phyloP scores from a whole-genome alignment of 192 early-diverging fungal genomes.

The Martensiomyces pterosporus region DNA sequence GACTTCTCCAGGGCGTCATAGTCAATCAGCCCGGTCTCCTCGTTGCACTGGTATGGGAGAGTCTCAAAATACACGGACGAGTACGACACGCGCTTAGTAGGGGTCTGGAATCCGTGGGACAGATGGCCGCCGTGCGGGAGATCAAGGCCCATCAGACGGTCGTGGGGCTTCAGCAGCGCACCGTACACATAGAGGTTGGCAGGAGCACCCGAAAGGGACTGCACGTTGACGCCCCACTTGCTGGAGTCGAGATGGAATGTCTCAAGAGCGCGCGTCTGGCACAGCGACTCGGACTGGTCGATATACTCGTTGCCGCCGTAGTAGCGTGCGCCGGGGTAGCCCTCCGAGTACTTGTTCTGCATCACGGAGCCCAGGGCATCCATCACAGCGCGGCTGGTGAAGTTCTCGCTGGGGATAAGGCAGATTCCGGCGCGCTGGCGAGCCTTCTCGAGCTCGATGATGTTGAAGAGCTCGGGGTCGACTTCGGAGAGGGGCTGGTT shows the following conservation, averaged over 20 bases:
- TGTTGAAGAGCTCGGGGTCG: conserved; percentile 90
- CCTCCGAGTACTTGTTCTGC: conserved; percentile 99
- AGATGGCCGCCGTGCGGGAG: conserved; percentile 97
- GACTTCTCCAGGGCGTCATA: conserved; percentile 82
- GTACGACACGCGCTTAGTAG: conserved; percentile 93
- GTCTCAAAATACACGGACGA: conserved; percentile 97
- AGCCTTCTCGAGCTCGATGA: conserved; percentile 93
- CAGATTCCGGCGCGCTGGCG: conserved; percentile 90
- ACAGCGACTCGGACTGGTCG: conserved; percentile 88
- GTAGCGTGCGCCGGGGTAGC: conserved; percentile 94
- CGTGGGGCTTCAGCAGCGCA: conserved; percentile 93
- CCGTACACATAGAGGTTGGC: conserved; percentile 97
- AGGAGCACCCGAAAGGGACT: conserved; percentile 91
- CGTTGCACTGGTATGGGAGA: conserved; percentile 89
- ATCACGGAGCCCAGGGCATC: conserved; percentile 94
- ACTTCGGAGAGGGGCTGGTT: conserved; percentile 69
- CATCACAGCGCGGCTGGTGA: conserved; percentile 94
- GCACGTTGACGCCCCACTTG: conserved; percentile 98
- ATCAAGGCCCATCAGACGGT: conserved; percentile 97
- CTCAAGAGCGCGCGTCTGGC: conserved; percentile 94
- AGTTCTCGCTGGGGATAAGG: conserved; percentile 98
- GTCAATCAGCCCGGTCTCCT: conserved; percentile 87
- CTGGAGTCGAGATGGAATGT: conserved; percentile 76
- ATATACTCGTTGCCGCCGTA: conserved; percentile 99
- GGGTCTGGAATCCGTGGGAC: conserved; percentile 97